phyloP scores from a whole-genome alignment of 139 green algal genomes.

The Desmodesmus armatus region DNA sequence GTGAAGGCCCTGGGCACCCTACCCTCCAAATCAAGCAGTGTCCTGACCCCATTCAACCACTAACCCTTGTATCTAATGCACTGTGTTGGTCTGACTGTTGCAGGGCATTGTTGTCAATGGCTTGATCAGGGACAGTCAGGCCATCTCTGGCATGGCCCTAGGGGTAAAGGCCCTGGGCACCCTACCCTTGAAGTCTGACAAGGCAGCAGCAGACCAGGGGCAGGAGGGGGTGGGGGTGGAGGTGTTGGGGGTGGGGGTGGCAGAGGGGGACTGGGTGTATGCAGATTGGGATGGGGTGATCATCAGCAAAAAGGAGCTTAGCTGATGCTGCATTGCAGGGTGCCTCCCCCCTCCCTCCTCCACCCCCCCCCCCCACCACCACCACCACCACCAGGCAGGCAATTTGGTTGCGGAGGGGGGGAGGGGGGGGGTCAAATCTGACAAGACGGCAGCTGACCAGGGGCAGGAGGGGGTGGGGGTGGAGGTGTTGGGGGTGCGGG shows the following conservation, averaged over 20 bases:
- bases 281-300: constrained; percentile 79
- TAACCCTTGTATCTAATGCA: too few species aligned
- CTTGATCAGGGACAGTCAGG: constrained; percentile 91
- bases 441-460: constrained; percentile 81
- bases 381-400: too few species aligned
- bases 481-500: constrained; percentile 55
- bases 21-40: too few species aligned
- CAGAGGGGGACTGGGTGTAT: constrained; percentile 86
- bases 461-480: constrained; percentile 72
- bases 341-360: too few species aligned
- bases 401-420: too few species aligned
- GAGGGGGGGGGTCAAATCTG: too few species aligned
- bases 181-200: constrained; percentile 90
- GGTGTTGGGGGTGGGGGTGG: constrained; percentile 65
- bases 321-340: neutral
- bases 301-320: constrained; percentile 12
- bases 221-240: constrained; percentile 64
- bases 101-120: constrained; percentile 93
- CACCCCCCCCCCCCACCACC: too few species aligned
- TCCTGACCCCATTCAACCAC: too few species aligned
- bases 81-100: too few species aligned
- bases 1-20: too few species aligned
- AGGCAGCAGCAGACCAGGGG: constrained; percentile 80
- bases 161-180: constrained; percentile 92
- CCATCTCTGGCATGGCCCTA: constrained; percentile 85